Conservation (phyloP, 768 basidiomycete species). For the Boletus tomentosulus region DNA sequence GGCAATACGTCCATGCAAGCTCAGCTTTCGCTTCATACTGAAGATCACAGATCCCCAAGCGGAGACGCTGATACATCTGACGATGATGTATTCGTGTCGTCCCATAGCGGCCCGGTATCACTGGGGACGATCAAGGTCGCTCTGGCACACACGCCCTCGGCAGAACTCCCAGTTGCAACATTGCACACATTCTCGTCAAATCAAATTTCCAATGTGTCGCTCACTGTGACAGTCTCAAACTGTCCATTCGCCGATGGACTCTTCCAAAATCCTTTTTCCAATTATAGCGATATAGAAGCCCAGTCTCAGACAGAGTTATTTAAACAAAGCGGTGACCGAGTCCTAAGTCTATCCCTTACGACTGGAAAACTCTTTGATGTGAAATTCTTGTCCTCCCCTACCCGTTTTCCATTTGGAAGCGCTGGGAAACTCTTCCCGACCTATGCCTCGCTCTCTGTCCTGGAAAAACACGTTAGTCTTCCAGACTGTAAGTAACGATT, state of each 20-base stretch:
- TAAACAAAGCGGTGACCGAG: slow-evolving; percentile 2
- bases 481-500: slow-evolving; percentile 6
- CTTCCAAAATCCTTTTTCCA: neutral
- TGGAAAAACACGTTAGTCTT: slow-evolving; percentile 6
- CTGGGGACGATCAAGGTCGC: slow-evolving; percentile 1
- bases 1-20: slow-evolving; percentile 10
- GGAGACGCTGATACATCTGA: too few relatives aligned
- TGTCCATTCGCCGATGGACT: slow-evolving; percentile 17
- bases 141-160: slow-evolving; percentile 2
- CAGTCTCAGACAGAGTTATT: slow-evolving; percentile 3
- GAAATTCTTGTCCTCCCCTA: slow-evolving; percentile 14
- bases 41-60: too few relatives aligned
- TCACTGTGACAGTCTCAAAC: slow-evolving; percentile 11
- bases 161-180: neutral
- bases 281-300: neutral
- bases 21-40: slow-evolving; percentile 1
- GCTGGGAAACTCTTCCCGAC: neutral
- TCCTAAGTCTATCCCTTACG: slow-evolving; percentile 11
- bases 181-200: neutral
- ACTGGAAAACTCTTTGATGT: slow-evolving; percentile 20
- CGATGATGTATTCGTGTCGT: too few relatives aligned
- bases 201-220: neutral
- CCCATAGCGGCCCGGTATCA: neutral
- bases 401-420: neutral
- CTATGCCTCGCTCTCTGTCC: slow-evolving; percentile 14